Evolutionary conservation across 2,329 filamentous ascomycete species (phyloP), one percentile per base, ranked within the genome.

Genomic region (Ophiosphaerella narmari): DNA sequence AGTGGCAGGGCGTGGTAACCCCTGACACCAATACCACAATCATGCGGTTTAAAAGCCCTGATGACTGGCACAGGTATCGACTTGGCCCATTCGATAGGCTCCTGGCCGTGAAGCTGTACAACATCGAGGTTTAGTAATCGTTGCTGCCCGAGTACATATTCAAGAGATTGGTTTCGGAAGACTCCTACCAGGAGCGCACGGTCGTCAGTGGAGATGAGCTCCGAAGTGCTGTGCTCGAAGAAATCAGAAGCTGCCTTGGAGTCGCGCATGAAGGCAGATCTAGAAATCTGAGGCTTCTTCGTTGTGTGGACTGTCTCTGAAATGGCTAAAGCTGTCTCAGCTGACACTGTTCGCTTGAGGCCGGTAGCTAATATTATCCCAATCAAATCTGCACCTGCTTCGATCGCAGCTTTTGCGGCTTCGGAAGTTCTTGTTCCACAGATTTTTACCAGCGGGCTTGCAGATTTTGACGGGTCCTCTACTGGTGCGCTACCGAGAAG

Each of bases 51-150:
- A 75, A 97, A 99, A 42, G 87, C 89, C 59, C 86, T 87, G 57
- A 99, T 86, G 5, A 99, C 92, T 0, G 94, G 94, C 0, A 97
- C 91, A 1, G 94, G 92, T 41, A 99, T 91, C n/a, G 89, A 75
- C 39, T 77, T 83, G 1, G 92, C 87, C 92, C 93, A 99, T 71
- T 99, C 94, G 4, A 97, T 66, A 2, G 94, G 93, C 70, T 99
- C 95, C 39, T 87, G 82, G 7, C 94, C 95, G 68, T 99, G 94
- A 2, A 99, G 82, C 70, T 99, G 94, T 6, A 99, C 90, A 45
- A 96, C 77, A 69, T 99, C 94, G 37, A 99, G 83, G 39, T 82
- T 80, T 58, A 96, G 86, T 11, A 86, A 79, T 57, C 84, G 84
- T 63, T 95, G 89, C 70, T 93, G 85, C 55, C 86, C 82, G 43